Evolutionary conservation across 2,329 filamentous ascomycete genomes (phyloP).

Genomic region (Claviceps spartinae): DNA sequence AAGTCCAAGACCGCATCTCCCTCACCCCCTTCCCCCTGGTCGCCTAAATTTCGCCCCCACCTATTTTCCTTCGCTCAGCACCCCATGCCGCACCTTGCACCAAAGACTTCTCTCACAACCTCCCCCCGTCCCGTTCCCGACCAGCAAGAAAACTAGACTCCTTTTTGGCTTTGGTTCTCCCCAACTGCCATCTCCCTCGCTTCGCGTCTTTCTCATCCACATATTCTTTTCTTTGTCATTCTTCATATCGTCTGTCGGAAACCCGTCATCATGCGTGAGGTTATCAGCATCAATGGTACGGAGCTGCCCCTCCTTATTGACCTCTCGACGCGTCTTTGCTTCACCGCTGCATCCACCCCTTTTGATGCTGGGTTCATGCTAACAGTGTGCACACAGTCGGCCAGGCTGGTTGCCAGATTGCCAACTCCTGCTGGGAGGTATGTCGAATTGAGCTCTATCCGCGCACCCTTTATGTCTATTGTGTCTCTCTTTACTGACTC

Average conservation of each 20-base stretch:
- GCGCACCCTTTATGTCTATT: neutral
- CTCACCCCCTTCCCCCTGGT: slow-evolving; percentile 16
- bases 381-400: slow-evolving; percentile 61
- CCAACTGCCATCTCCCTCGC: slow-evolving; percentile 9
- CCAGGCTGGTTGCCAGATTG: slow-evolving; percentile 99
- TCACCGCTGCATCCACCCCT: slow-evolving; percentile 3
- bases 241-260: slow-evolving; percentile 8
- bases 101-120: slow-evolving; percentile 14
- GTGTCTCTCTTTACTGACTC: slow-evolving; percentile 12
- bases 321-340: slow-evolving; percentile 10
- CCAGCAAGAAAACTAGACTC: slow-evolving; percentile 7
- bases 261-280: slow-evolving; percentile 80
- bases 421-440: slow-evolving; percentile 99
- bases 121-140: slow-evolving; percentile 9
- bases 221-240: slow-evolving; percentile 10
- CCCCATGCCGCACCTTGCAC: slow-evolving; percentile 11
- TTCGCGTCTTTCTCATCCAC: slow-evolving; percentile 8
- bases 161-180: slow-evolving; percentile 11
- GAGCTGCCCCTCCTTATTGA: slow-evolving; percentile 15
- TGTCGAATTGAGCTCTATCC: slow-evolving; percentile 25
- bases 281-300: slow-evolving; percentile 98
- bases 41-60: slow-evolving; percentile 35
- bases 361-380: slow-evolving; percentile 24
- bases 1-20: slow-evolving; percentile 11
- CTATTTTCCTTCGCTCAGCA: slow-evolving; percentile 23